These are phyloP conservation scores for Pyrus hybrid DNA, from an alignment of 331 rosid genomes.

Conservation along the genomic window DNA sequence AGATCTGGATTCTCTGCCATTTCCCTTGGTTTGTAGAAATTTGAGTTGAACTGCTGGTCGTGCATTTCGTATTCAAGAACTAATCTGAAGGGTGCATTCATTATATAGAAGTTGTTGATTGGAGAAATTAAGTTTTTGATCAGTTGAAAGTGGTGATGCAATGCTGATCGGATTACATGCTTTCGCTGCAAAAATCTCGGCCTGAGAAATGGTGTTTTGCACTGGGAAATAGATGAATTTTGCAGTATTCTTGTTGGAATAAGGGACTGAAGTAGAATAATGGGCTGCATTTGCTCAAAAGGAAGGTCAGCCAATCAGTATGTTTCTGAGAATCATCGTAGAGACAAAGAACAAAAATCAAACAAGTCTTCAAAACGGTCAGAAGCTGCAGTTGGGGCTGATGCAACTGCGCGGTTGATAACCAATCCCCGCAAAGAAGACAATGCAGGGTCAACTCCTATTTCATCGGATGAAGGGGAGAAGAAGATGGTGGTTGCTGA, in stretches of 20 bases:
- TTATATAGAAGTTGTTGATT: not conserved
- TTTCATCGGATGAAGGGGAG: conserved; percentile 34
- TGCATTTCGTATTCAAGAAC: not conserved
- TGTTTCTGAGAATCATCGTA: conserved; percentile 27
- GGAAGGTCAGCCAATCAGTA: conserved; percentile 27
- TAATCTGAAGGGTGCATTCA: not conserved
- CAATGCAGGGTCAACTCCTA: conserved; percentile 23
- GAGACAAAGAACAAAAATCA: conserved; percentile 27
- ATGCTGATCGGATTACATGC: not conserved
- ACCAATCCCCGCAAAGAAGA: conserved; percentile 21
- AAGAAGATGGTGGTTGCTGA: conserved; percentile 7
- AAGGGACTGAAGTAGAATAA: conserved; percentile 19
- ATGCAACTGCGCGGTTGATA: conserved; percentile 43
- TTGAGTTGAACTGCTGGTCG: not conserved
- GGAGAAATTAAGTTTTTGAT: not conserved
- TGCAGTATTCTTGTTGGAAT: not conserved
- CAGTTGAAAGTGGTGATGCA: not conserved
- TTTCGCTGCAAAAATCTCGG: not conserved
- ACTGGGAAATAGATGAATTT: not conserved
- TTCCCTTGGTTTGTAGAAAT: not conserved
- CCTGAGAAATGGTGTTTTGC: not conserved
- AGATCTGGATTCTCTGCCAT: conserved; percentile 5
- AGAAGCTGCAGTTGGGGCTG: conserved; percentile 26
- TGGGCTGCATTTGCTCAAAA: conserved; percentile 88
- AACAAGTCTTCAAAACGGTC: conserved; percentile 32